phyloP scores from a whole-genome alignment of 306 rosid species.

The Sphenostylis stenocarpa region DNA sequence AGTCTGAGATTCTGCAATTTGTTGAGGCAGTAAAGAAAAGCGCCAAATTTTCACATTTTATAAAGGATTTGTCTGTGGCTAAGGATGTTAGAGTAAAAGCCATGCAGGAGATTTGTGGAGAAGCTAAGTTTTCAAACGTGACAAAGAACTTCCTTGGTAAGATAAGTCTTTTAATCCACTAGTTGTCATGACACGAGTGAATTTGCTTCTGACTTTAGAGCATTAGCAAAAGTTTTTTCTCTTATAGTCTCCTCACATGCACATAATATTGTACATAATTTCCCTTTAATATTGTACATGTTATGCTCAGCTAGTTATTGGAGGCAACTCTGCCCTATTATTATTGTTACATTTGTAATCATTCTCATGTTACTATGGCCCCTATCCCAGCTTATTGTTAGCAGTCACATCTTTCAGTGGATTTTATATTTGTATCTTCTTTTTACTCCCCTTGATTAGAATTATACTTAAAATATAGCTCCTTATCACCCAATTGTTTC shows the following conservation, averaged over 20 bases:
- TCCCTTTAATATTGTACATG: neutral
- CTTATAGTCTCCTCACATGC: neutral
- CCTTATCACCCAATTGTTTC: conserved; percentile 4
- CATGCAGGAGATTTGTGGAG: conserved; percentile 49
- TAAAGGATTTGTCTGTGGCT: conserved; percentile 64
- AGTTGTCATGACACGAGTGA: neutral
- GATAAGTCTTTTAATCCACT: conserved; percentile 11
- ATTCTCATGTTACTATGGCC: neutral
- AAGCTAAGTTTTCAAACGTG: conserved; percentile 75
- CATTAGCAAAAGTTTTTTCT: neutral
- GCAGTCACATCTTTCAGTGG: neutral
- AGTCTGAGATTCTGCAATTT: conserved; percentile 63
- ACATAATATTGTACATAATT: neutral
- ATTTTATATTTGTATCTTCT: neutral
- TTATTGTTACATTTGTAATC: neutral
- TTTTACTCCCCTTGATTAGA: neutral
- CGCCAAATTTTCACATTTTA: conserved; percentile 54
- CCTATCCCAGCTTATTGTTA: neutral
- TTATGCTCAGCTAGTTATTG: neutral
- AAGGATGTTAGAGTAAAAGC: conserved; percentile 58
- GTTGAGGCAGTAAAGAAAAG: conserved; percentile 64
- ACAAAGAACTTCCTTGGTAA: conserved; percentile 82
- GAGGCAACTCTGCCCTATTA: neutral
- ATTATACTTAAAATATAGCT: neutral
- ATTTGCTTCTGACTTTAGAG: neutral